These are phyloP conservation scores for Euclidium syriacum DNA, from an alignment of 345 rosid species.

Conservation along the genomic window DNA sequence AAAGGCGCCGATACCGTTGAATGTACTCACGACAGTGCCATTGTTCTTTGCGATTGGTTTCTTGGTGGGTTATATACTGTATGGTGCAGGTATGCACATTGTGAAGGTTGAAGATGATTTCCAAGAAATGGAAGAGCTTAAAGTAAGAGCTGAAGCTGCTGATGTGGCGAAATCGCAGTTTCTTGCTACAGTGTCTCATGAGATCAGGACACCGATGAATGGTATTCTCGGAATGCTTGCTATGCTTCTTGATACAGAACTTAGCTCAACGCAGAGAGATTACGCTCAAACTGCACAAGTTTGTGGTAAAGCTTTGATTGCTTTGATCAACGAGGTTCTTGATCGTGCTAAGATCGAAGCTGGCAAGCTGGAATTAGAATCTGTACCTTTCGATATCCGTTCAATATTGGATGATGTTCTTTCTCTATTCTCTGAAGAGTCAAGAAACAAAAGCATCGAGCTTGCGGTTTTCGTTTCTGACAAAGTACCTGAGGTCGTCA, in stretches of 20 bases:
- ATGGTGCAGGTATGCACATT: constrained; percentile 70
- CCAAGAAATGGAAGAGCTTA: constrained; percentile 76
- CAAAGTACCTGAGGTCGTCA: constrained; percentile 77
- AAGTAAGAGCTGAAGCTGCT: constrained; percentile 93
- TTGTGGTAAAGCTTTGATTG: constrained; percentile 93
- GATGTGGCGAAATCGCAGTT: constrained; percentile 98
- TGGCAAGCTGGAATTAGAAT: constrained; percentile 82
- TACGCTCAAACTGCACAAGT: constrained; percentile 94
- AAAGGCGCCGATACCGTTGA: constrained; percentile 68
- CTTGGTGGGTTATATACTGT: constrained; percentile 74
- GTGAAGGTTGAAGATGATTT: constrained; percentile 90
- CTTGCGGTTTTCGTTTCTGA: constrained; percentile 87
- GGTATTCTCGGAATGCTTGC: constrained; percentile 99
- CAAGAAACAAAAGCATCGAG: constrained; percentile 88
- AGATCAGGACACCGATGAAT: constrained; percentile 98
- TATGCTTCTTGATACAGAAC: constrained; percentile 81
- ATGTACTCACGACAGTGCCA: constrained; percentile 64
- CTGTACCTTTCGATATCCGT: constrained; percentile 72
- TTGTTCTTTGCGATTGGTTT: constrained; percentile 72
- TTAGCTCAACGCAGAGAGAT: constrained; percentile 87
- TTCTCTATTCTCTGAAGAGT: constrained; percentile 91
- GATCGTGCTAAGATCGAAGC: constrained; percentile 99
- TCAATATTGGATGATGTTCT: constrained; percentile 93
- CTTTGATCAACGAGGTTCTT: constrained; percentile 92
- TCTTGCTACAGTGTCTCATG: constrained; percentile 97